Percentiles rank a stretch among this genome's conserved stretches.
These are phyloP conservation scores for Lyophyllum shimeji DNA, from an alignment of 768 basidiomycete genomes.

Conservation along the genomic window DNA sequence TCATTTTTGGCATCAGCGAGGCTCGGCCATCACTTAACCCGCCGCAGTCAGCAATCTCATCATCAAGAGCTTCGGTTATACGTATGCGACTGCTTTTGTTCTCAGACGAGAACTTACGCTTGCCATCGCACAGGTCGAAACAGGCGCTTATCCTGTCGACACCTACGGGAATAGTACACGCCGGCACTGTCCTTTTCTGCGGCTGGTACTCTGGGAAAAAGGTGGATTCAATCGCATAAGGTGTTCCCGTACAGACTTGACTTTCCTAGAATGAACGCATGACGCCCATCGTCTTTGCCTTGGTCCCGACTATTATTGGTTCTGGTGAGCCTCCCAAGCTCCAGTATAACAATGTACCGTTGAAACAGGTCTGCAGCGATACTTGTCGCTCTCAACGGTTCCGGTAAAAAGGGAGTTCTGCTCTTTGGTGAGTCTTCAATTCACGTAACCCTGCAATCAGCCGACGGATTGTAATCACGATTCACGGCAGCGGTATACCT, in stretches of 20 bases:
- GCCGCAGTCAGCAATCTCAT: slow-evolving; percentile 59
- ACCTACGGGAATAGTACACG: slow-evolving; percentile 51
- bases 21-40: neutral
- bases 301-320: slow-evolving; percentile 60
- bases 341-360: neutral
- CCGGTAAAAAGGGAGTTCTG: slow-evolving; percentile 48
- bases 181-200: slow-evolving; percentile 47
- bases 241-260: neutral
- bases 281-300: slow-evolving; percentile 56
- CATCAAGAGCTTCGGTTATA: slow-evolving; percentile 64
- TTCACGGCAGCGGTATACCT: slow-evolving; percentile 42
- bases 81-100: slow-evolving; percentile 33
- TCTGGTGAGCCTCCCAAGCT: slow-evolving; percentile 37
- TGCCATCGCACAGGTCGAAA: slow-evolving; percentile 38
- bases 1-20: neutral
- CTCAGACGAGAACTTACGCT: neutral
- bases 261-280: slow-evolving; percentile 51
- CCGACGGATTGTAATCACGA: neutral
- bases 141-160: slow-evolving; percentile 62
- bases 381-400: slow-evolving; percentile 52
- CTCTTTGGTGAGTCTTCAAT: slow-evolving; percentile 46
- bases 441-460: neutral
- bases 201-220: slow-evolving; percentile 69
- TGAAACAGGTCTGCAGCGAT: slow-evolving; percentile 30
- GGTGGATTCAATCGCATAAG: slow-evolving; percentile 27